phyloP scores from a whole-genome alignment of 2,329 filamentous ascomycete genomes.

The Teratosphaeria gauchensis region DNA sequence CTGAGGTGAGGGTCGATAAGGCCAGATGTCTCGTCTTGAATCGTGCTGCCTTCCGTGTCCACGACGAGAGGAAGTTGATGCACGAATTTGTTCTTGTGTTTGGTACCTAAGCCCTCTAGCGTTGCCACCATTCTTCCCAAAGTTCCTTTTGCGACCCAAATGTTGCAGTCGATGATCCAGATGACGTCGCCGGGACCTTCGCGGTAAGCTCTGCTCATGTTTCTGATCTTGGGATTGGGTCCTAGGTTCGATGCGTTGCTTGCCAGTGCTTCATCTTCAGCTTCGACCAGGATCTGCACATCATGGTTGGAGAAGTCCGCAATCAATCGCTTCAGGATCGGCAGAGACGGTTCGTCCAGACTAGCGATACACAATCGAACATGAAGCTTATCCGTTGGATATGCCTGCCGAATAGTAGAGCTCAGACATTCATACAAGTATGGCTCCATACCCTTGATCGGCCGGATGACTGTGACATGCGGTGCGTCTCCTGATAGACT shows the following conservation, averaged over 20 bases:
- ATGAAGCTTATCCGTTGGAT: conserved; percentile 65
- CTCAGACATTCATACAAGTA: conserved; percentile 86
- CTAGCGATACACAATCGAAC: conserved; percentile 75
- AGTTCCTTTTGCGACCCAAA: conserved; percentile 76
- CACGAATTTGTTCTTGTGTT: conserved; percentile 67
- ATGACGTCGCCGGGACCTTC: conserved; percentile 81
- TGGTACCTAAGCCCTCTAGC: conserved; percentile 58
- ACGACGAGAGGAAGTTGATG: conserved; percentile 86
- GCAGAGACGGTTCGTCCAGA: conserved; percentile 61
- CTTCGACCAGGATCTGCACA: conserved; percentile 66
- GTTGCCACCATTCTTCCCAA: conserved; percentile 83
- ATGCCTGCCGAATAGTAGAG: conserved; percentile 72
- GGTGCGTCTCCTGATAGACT: conserved; percentile 46
- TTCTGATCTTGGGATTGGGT: conserved; percentile 96
- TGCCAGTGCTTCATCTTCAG: conserved; percentile 64
- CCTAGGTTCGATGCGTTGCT: conserved; percentile 52
- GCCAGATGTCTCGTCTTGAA: conserved; percentile 18
- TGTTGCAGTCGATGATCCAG: conserved; percentile 94
- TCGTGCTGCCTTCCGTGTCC: conserved; percentile 44
- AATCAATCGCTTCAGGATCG: conserved; percentile 61
- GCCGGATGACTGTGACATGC: conserved; percentile 82
- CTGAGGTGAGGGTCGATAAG: background rate
- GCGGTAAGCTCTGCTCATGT: conserved; percentile 85
- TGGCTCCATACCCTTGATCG: conserved; percentile 85
- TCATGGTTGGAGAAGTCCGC: conserved; percentile 63